A percentile compares a stretch with the other conserved stretches of the same genome.
Conservation (phyloP, 2,329 filamentous ascomycete species). For the Chaetomium globosum region DNA sequence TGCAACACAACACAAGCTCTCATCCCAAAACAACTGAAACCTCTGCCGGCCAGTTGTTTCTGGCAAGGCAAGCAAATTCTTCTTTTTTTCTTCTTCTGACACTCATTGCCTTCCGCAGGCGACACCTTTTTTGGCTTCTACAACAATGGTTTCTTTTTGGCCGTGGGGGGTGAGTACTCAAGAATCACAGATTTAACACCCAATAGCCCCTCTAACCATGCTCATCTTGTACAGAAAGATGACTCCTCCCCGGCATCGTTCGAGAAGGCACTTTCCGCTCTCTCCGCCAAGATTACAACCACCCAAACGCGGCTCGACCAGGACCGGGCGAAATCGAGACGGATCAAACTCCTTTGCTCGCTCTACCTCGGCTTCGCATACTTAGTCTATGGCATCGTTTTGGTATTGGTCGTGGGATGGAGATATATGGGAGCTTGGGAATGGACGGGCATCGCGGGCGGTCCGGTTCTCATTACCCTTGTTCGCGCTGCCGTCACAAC, state of each 20-base stretch:
- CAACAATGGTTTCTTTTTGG: slow-evolving; percentile 42
- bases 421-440: slow-evolving; percentile 74
- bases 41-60: slow-evolving; percentile 6
- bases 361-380: slow-evolving; percentile 91
- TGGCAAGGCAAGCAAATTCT: not conserved
- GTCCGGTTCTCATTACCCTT: slow-evolving; percentile 79
- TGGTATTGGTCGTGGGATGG: slow-evolving; percentile 83
- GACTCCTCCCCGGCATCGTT: slow-evolving; percentile 86
- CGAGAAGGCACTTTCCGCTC: slow-evolving; percentile 82
- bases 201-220: slow-evolving; percentile 11
- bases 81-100: not conserved
- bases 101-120: not conserved
- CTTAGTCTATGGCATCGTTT: slow-evolving; percentile 79
- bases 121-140: not conserved
- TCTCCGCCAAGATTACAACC: slow-evolving; percentile 80
- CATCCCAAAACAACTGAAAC: slow-evolving; percentile 11
- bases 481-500: slow-evolving; percentile 67
- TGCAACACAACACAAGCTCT: not conserved
- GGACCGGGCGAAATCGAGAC: slow-evolving; percentile 70
- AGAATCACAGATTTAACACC: slow-evolving; percentile 3
- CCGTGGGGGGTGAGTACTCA: slow-evolving; percentile 67
- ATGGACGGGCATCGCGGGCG: slow-evolving; percentile 75
- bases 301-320: slow-evolving; percentile 73
- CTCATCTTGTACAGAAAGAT: slow-evolving; percentile 59
- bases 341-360: slow-evolving; percentile 82